A percentile compares a stretch with the other conserved stretches of the same genome.
Conservation (phyloP, 2,329 filamentous ascomycete genomes). For the Alternaria brassicae region DNA sequence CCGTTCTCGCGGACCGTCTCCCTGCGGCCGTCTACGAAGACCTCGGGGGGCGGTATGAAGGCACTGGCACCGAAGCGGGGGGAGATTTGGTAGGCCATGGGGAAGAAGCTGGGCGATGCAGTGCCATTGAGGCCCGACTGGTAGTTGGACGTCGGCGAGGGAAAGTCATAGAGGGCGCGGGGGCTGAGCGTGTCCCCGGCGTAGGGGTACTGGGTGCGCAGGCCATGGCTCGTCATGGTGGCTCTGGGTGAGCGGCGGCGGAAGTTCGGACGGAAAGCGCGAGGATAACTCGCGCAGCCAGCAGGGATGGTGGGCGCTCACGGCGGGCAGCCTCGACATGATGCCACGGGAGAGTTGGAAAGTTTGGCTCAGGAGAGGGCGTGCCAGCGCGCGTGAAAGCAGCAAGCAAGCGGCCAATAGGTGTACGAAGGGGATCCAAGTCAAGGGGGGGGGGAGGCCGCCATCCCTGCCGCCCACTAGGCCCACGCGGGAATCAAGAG, state of each 20-base stretch:
- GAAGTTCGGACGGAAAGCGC: conserved; percentile 30
- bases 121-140: conserved; percentile 41
- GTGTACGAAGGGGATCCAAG: conserved; percentile 2
- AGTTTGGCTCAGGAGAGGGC: conserved; percentile 2
- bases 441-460: not conserved
- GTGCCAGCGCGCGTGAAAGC: not conserved
- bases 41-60: conserved; percentile 49
- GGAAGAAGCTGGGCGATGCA: conserved; percentile 45
- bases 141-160: conserved; percentile 50
- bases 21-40: conserved; percentile 44
- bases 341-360: not conserved
- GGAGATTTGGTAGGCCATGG: conserved; percentile 48
- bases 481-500: conserved; percentile 6
- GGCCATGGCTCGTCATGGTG: conserved; percentile 44
- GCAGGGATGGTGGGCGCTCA: conserved; percentile 36
- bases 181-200: conserved; percentile 42
- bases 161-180: conserved; percentile 45
- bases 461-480: conserved; percentile 5
- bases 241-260: conserved; percentile 31
- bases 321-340: conserved; percentile 36
- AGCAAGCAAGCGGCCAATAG: not conserved
- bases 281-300: conserved; percentile 34
- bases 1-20: conserved; percentile 37
- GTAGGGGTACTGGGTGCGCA: conserved; percentile 48
- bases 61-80: conserved; percentile 47